Base-by-base conservation (phyloP, 495 filamentous ascomycete species). In the Talaromyces stipitatus region DNA sequence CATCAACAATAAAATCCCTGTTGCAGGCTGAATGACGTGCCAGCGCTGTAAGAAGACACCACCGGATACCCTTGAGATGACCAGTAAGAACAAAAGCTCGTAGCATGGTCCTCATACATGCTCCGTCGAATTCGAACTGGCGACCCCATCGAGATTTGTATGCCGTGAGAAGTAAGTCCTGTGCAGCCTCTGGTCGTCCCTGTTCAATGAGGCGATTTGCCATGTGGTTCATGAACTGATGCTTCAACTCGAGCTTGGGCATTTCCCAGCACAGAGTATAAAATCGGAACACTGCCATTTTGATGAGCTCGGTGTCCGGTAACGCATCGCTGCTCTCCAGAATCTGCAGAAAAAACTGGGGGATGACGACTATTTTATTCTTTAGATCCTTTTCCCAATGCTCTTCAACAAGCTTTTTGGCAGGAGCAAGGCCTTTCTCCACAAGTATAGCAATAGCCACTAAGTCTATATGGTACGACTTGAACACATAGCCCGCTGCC, bases 41-140 rank as follows among this genome's bases (percentile, higher is more conserved):
- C 12, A 78, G 62, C 1, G 61, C 66, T 1, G 73, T 71, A 57
- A 76, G 38, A 24, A 76, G 59, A 53, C 73, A 75, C 75, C 75
- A 78, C 55, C 75, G 72, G 3, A 75, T 58, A 2, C 75, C 75
- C 14, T 65, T 57, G n/a, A 71, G 36, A 27, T 74, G 65, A 20
- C 64, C 58, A 14, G 59, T 46, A 3, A 29, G 46, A 8, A 69
- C 62, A 54, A 68, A 76, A 2, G 65, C 71, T 24, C 75, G 73
- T n/a, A 74, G 14, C 33, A 75, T 62, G 61, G 75, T 69, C 57
- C 76, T 78, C 60, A 78, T 65, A 51, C 69, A 71, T 2, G 70
- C 66, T 24, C 68, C 70, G 38, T 72, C 69, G 50, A 78, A 75
- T 0, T 62, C 61, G 20, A 61, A 41, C 12, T 58, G 38, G 1